A percentile compares a stretch with the other conserved stretches of the same genome.
These are phyloP conservation scores for Phialophora expanda DNA, from an alignment of 2,329 filamentous ascomycete species.

Conservation along the genomic window DNA sequence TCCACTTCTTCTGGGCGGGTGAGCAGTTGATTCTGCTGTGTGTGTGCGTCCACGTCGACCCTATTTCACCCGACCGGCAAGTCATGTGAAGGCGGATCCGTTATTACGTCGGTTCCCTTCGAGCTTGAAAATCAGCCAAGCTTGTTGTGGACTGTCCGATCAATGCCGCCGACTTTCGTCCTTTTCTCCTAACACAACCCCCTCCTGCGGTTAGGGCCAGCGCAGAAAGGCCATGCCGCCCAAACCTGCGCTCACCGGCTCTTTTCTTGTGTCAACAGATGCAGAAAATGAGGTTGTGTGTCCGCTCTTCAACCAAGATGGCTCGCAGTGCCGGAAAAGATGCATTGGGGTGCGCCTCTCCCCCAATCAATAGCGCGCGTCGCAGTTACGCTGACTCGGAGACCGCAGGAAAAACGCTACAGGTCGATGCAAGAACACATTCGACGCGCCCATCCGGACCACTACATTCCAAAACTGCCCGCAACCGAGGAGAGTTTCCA, in stretches of 20 bases:
- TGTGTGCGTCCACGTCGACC: slow-evolving; percentile 8
- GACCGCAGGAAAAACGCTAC: slow-evolving; percentile 82
- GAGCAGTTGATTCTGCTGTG: slow-evolving; percentile 20
- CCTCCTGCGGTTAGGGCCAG: slow-evolving; percentile 31
- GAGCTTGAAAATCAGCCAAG: slow-evolving; percentile 31
- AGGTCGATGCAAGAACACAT: slow-evolving; percentile 99
- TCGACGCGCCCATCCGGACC: slow-evolving; percentile 91
- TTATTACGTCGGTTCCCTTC: slow-evolving; percentile 33
- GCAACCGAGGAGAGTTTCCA: slow-evolving; percentile 97
- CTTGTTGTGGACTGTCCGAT: slow-evolving; percentile 36
- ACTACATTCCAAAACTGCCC: slow-evolving; percentile 97
- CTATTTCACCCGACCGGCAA: slow-evolving; percentile 21
- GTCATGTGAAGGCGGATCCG: slow-evolving; percentile 35
- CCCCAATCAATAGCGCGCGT: slow-evolving; percentile 29
- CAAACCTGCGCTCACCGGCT: slow-evolving; percentile 82
- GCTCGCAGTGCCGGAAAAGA: slow-evolving; percentile 94
- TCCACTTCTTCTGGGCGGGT: not conserved
- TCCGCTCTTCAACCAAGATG: slow-evolving; percentile 93
- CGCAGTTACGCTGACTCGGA: slow-evolving; percentile 42
- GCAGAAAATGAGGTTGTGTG: slow-evolving; percentile 96
- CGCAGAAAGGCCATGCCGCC: slow-evolving; percentile 74
- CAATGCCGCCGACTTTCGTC: slow-evolving; percentile 36
- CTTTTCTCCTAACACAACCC: slow-evolving; percentile 29
- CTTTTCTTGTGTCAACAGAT: slow-evolving; percentile 83
- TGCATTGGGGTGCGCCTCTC: slow-evolving; percentile 77